These are phyloP conservation scores for Lithospermum erythrorhizon DNA, from an alignment of 257 asterid genomes.

Conservation along the genomic window DNA sequence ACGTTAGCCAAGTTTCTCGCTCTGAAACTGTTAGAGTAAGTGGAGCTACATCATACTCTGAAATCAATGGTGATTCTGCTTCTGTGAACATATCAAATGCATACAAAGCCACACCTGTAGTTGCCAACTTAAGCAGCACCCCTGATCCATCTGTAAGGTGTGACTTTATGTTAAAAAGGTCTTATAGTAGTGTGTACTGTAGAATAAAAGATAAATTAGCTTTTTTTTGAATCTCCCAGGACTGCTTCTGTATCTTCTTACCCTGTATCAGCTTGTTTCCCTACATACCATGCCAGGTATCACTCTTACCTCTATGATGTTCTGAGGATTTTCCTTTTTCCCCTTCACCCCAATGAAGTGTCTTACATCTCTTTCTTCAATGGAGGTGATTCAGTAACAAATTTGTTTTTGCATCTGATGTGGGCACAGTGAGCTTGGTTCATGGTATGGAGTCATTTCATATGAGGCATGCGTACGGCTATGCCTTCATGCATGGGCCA, in stretches of 20 bases:
- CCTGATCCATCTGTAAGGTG: slow-evolving; percentile 48
- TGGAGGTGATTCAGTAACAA: background rate
- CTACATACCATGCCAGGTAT: slow-evolving; percentile 90
- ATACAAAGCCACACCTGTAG: slow-evolving; percentile 13
- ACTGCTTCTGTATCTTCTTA: slow-evolving; percentile 42
- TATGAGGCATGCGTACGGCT: slow-evolving; percentile 92
- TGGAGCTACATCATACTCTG: slow-evolving; percentile 18
- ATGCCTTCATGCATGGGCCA: slow-evolving; percentile 89
- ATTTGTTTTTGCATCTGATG: slow-evolving; percentile 13
- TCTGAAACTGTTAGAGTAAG: slow-evolving; percentile 14
- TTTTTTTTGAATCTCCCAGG: slow-evolving; percentile 30
- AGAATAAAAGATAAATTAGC: slow-evolving; percentile 4
- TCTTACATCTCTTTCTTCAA: background rate
- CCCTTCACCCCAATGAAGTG: background rate
- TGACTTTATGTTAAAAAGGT: background rate
- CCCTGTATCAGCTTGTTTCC: slow-evolving; percentile 46
- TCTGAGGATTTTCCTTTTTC: background rate
- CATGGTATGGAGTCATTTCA: slow-evolving; percentile 66
- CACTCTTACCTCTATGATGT: background rate
- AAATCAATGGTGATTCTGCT: slow-evolving; percentile 28
- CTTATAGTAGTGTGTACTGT: background rate
- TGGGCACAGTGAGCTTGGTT: slow-evolving; percentile 68
- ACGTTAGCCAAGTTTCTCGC: slow-evolving; percentile 29
- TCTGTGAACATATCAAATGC: slow-evolving; percentile 20
- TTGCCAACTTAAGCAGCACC: slow-evolving; percentile 21